A percentile compares a stretch with the other conserved stretches of the same genome.
Evolutionary conservation across 2,329 filamentous ascomycete species (phyloP).

Genomic region (Podosphaera fusca): DNA sequence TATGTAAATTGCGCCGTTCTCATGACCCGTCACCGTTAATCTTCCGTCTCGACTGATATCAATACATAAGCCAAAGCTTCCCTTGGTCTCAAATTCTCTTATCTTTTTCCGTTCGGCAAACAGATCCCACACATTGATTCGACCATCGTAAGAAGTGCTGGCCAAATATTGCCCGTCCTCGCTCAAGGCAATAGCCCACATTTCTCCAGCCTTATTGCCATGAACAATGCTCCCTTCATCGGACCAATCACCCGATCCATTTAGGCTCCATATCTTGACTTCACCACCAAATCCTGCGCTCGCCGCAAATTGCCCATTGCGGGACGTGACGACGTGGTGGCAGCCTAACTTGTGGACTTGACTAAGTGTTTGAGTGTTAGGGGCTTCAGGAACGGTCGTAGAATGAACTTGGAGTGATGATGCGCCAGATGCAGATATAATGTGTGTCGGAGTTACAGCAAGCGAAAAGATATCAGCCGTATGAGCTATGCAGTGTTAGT

Average conservation of each 20-base stretch:
- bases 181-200: constrained; percentile 75
- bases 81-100: constrained; percentile 72
- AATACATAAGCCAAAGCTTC: constrained; percentile 74
- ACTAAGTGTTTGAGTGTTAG: constrained; percentile 56
- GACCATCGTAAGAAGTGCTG: constrained; percentile 69
- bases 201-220: constrained; percentile 39
- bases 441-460: constrained; percentile 46
- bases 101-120: constrained; percentile 37
- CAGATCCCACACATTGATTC: constrained; percentile 70
- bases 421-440: constrained; percentile 69
- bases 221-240: constrained; percentile 26
- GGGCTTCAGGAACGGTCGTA: constrained; percentile 46
- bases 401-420: constrained; percentile 64
- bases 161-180: constrained; percentile 66
- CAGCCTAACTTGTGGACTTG: constrained; percentile 71
- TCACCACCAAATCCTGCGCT: constrained; percentile 80
- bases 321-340: constrained; percentile 61
- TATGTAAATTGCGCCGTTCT: constrained; percentile 77
- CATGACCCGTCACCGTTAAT: constrained; percentile 77
- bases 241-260: constrained; percentile 32
- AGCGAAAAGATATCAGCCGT: constrained; percentile 66
- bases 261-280: constrained; percentile 57
- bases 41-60: constrained; percentile 60
- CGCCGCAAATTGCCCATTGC: constrained; percentile 47
- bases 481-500: constrained; percentile 36